A percentile compares a stretch with the other conserved stretches of the same genome.
phyloP scores from a whole-genome alignment of 345 rosid species.

The Corchorus capsularis region DNA sequence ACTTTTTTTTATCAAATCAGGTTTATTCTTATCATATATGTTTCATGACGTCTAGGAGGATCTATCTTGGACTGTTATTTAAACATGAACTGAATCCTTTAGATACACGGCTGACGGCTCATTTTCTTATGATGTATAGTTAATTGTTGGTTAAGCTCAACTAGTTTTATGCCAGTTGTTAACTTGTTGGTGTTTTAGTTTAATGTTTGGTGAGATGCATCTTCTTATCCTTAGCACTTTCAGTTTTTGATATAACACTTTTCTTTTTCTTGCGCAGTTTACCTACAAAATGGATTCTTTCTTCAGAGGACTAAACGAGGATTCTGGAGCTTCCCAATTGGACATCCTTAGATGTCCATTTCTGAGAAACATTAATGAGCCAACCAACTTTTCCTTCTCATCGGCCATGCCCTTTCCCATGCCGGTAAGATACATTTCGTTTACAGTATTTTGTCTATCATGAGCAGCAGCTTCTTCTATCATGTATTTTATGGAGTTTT shows the following conservation, averaged over 20 bases:
- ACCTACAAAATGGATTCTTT: conserved; percentile 51
- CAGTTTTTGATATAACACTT: neutral
- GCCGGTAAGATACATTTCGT: conserved; percentile 59
- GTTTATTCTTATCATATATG: neutral
- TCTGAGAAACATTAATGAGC: conserved; percentile 95
- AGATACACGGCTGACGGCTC: neutral
- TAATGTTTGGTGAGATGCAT: neutral
- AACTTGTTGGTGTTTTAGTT: neutral
- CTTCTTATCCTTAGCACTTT: neutral
- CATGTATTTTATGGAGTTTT: neutral
- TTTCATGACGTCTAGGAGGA: neutral
- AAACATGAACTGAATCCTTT: neutral
- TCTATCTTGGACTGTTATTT: neutral
- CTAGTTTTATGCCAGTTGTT: neutral
- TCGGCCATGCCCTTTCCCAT: conserved; percentile 63
- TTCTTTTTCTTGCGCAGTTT: conserved; percentile 34
- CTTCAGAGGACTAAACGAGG: conserved; percentile 57
- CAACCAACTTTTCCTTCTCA: conserved; percentile 81
- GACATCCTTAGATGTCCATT: conserved; percentile 83
- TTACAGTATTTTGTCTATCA: neutral
- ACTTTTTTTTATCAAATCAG: neutral
- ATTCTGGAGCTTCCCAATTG: conserved; percentile 45
- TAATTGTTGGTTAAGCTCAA: neutral
- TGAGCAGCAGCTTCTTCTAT: neutral
- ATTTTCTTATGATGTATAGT: neutral